Evolutionary conservation across 2,329 filamentous ascomycete genomes (phyloP), one percentile per base, ranked within the genome.

Genomic region (Claviceps africana): DNA sequence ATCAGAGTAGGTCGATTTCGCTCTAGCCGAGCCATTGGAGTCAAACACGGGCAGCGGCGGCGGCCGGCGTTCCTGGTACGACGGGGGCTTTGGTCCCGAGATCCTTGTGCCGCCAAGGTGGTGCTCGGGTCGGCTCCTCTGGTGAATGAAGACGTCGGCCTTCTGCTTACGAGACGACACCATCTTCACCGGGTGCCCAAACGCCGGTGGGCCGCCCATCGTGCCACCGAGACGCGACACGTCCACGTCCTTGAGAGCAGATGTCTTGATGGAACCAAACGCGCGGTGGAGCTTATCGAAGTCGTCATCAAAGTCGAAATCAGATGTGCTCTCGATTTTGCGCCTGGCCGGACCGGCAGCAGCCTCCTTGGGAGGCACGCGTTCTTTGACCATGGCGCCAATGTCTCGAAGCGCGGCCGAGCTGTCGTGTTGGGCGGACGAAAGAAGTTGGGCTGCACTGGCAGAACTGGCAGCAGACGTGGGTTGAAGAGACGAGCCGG

Each of bases 101-200:
- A 77, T 67, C 53, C 67, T 71, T 55, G 72, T 73, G 40, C 70
- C 72, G 44, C 31, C 49, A 8, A 75, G 70, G 60, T 82, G 78
- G 57, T 78, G 76, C 60, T 82, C 78, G 1, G 78, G 78, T 2
- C 77, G 72, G 49, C 68, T 75, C 61, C 71, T 76, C 47, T 73
- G 73, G 56, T 75, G 72, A 50, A 77, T 72, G 61, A 81, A 81
- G 53, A 78, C 64, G 58, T 72, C 70, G 53, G 77, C 76, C 63
- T 76, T 76, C 60, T 77, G 74, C 60, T 79, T 76, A 61, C 74
- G 72, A 61, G 70, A 72, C 43, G 73, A 74, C 60, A 71, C 63
- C 59, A 74, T 68, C 60, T 71, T 71, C 48, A 63, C 63, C 42
- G 69, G 64, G 51, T 72, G 70, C 2, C 67, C 65, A 57, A 69